These are phyloP conservation scores for Trypanosoma boissoni DNA, from an alignment of 208 protist genomes.

Conservation along the genomic window DNA sequence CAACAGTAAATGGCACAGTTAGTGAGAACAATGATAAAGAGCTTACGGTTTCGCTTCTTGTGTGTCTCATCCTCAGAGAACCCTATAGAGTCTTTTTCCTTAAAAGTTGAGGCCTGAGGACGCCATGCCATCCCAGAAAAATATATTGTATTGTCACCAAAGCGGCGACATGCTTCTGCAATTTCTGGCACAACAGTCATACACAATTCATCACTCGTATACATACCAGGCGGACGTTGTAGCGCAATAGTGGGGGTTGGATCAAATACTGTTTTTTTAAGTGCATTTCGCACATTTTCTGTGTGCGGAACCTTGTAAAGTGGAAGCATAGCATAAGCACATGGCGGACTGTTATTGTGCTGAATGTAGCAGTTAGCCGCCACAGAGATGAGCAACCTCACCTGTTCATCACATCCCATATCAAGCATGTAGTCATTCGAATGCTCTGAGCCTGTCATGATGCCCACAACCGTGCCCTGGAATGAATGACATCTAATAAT, in stretches of 20 bases:
- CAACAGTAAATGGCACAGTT: slow-evolving; percentile 71
- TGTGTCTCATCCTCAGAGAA: slow-evolving; percentile 27
- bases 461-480: slow-evolving; percentile 32
- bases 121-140: slow-evolving; percentile 72
- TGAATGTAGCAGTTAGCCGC: slow-evolving; percentile 20
- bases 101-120: slow-evolving; percentile 21
- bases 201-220: slow-evolving; percentile 40
- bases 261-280: slow-evolving; percentile 49
- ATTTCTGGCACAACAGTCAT: slow-evolving; percentile 51
- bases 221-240: slow-evolving; percentile 33
- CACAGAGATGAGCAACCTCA: slow-evolving; percentile 20
- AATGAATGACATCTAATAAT: slow-evolving; percentile 38
- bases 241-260: slow-evolving; percentile 51
- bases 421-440: slow-evolving; percentile 38
- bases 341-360: slow-evolving; percentile 8
- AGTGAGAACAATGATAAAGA: slow-evolving; percentile 54
- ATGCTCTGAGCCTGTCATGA: slow-evolving; percentile 37
- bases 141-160: slow-evolving; percentile 71
- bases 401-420: slow-evolving; percentile 17
- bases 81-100: slow-evolving; percentile 10
- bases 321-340: slow-evolving; percentile 24
- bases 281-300: slow-evolving; percentile 36
- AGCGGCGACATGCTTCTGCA: slow-evolving; percentile 45
- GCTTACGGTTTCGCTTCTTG: slow-evolving; percentile 54
- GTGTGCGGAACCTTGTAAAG: slow-evolving; percentile 35